phyloP scores from a whole-genome alignment of 306 rosid species.

The Albizia julibrissin region DNA sequence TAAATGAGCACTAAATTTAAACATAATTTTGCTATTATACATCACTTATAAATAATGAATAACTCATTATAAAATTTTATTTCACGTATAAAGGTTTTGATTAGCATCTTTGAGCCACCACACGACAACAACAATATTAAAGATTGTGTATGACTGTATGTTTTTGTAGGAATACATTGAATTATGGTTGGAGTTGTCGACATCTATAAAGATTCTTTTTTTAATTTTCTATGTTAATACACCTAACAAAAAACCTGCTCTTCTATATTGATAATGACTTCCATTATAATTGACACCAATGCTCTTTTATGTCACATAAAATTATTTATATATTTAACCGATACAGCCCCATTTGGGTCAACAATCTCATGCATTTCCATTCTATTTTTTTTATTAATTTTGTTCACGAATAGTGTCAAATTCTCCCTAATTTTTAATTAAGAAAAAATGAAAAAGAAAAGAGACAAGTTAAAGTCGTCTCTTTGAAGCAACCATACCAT shows the following conservation, averaged over 20 bases:
- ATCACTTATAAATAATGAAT: neutral
- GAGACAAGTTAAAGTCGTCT: neutral
- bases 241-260: slow-evolving; percentile 23
- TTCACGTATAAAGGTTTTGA: neutral
- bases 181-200: neutral
- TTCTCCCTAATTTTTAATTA: neutral
- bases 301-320: neutral
- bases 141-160: neutral
- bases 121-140: neutral
- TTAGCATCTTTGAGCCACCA: neutral
- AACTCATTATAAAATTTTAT: neutral
- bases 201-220: neutral
- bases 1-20: too few species aligned
- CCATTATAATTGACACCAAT: slow-evolving; percentile 5
- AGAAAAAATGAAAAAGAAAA: neutral
- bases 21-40: too few species aligned
- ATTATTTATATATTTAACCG: neutral
- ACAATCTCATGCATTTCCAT: slow-evolving; percentile 2
- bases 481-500: slow-evolving; percentile 12
- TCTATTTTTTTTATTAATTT: neutral
- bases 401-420: neutral
- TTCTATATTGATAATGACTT: slow-evolving; percentile 2
- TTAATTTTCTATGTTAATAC: neutral
- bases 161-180: neutral
- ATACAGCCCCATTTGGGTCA: neutral